Evolutionary conservation across 495 filamentous ascomycete genomes (phyloP), one percentile per base, ranked within the genome.

Genomic region (Aspergillus conjunctus): DNA sequence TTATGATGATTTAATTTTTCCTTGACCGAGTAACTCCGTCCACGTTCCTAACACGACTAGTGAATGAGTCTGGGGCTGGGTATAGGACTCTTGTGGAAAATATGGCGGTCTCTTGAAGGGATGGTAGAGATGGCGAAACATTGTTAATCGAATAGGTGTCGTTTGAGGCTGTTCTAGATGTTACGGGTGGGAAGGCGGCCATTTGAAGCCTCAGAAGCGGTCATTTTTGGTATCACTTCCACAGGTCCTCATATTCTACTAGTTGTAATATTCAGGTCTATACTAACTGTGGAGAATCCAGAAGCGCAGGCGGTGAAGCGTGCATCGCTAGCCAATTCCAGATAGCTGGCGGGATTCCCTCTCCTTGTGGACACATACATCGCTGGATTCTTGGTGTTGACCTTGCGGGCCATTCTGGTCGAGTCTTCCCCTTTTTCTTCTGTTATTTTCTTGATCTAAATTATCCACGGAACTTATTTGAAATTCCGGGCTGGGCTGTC

Each of bases 291-390:
- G 26, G 51, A 15, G 51, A 37, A 34, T 26, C 15, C 8, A 37
- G 54, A 69, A 58, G 26, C 58, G 73, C 68, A 78, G 74, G 76
- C 76, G 76, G 76, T 77, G 73, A 77, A 68, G 15, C 46, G 32
- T 48, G 10, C 48, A 56, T 67, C 62, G 54, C 68, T 66, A 66
- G 61, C 56, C 56, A 22, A 52, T 58, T 64, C 44, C 51, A 59
- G 63, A 67, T 67, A 65, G 67, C 60, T 65, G 68, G 73, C 74
- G 74, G 73, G 69, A 73, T 71, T 74, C 74, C 66, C 55, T 66
- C 72, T 64, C 61, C 73, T 79, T 79, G 76, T 77, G 76, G 76
- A 79, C 76, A 79, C 74, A 79, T 77, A 79, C 74, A 79, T 77
- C 71, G 67, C 63, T 68, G 66, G 45, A 67, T 18, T 43, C 56